These are phyloP conservation scores for Ogataea paradorogensis DNA, from an alignment of 805 yeast species.

Conservation along the genomic window DNA sequence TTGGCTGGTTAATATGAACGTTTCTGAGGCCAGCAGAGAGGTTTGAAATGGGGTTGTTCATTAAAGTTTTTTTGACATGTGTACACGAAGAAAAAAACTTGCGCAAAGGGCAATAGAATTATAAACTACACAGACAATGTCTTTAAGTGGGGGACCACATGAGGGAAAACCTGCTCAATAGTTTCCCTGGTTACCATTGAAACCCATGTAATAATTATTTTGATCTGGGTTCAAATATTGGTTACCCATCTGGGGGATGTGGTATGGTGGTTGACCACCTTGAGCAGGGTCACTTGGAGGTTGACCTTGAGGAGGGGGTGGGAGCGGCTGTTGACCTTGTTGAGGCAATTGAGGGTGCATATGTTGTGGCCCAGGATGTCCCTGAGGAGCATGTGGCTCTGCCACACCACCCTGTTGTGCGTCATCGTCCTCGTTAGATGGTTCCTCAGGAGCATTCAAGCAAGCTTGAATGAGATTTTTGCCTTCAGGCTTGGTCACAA, in stretches of 20 bases:
- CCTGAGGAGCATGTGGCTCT: conserved; percentile 22
- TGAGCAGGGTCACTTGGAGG: conserved; percentile 24
- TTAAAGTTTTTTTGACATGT: conserved; percentile 7
- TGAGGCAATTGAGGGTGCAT: conserved; percentile 32
- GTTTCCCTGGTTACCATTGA: conserved; percentile 29
- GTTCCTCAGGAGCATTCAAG: conserved; percentile 92
- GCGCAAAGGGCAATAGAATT: conserved; percentile 5
- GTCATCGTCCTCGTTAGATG: conserved; percentile 57
- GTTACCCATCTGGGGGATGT: conserved; percentile 26
- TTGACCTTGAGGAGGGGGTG: conserved; percentile 27
- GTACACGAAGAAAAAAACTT: conserved; percentile 5
- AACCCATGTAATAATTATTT: conserved; percentile 28
- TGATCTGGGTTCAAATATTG: conserved; percentile 29
- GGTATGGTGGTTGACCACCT: conserved; percentile 24
- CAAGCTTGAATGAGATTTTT: conserved; percentile 96
- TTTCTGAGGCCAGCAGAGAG: conserved; percentile 39
- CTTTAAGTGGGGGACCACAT: conserved; percentile 2
- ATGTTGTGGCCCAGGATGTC: conserved; percentile 26
- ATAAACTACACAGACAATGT: conserved; percentile 11
- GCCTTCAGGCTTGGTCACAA: conserved; percentile 96
- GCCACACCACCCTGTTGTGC: conserved; percentile 17
- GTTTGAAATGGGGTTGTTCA: conserved; percentile 35
- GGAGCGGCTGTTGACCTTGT: conserved; percentile 32
- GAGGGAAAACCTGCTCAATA: conserved; percentile 10
- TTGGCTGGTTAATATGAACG: conserved; percentile 30